Conservation (phyloP, 352 stramenopile species). For the Phytophthora ohioensis region DNA sequence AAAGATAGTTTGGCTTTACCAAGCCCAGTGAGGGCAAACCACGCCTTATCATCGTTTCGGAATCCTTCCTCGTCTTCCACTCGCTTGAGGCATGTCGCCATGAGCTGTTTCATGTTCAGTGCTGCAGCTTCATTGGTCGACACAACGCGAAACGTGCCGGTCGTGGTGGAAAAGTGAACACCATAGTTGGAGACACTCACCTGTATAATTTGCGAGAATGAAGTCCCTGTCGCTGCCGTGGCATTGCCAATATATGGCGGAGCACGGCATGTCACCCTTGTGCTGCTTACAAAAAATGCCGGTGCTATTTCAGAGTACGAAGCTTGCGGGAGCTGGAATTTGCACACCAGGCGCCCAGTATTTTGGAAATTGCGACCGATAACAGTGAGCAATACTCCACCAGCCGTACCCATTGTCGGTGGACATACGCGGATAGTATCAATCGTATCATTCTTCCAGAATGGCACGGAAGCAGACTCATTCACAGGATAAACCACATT, state of each 20-base stretch:
- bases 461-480: constrained; percentile 70
- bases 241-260: constrained; percentile 64
- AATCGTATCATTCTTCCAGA: constrained; percentile 97
- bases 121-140: constrained; percentile 44
- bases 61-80: constrained; percentile 77
- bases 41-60: constrained; percentile 87
- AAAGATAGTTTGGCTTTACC: constrained; percentile 95
- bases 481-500: constrained; percentile 95
- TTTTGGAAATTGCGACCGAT: constrained; percentile 96
- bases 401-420: constrained; percentile 36
- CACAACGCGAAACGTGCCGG: constrained; percentile 56
- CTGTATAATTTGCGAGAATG: constrained; percentile 40
- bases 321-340: constrained; percentile 56
- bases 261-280: constrained; percentile 79
- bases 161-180: constrained; percentile 72
- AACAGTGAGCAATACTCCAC: constrained; percentile 85
- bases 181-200: constrained; percentile 89
- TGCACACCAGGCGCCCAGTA: constrained; percentile 86
- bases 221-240: constrained; percentile 15
- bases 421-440: constrained; percentile 93
- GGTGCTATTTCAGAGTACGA: constrained; percentile 26
- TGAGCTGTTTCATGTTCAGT: constrained; percentile 50
- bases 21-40: constrained; percentile 93
- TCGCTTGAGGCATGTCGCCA: constrained; percentile 47
- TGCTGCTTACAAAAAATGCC: constrained; percentile 85